Evolutionary conservation across 257 asterid genomes (phyloP), one percentile per base, ranked within the genome.

Genomic region (Solanum phureja): DNA sequence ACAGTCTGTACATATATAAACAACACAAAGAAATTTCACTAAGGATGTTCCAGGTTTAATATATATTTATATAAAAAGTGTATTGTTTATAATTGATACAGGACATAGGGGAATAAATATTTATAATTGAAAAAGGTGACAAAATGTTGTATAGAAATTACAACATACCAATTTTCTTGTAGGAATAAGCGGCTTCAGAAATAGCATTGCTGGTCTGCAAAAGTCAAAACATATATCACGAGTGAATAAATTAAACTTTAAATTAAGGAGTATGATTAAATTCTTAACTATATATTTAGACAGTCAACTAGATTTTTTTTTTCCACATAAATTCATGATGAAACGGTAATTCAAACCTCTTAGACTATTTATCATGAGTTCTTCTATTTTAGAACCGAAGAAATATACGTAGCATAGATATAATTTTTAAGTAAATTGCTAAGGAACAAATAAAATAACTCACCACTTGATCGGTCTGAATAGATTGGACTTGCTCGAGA

Each of bases 401-500:
- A 73, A 73, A 9, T 33, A 52, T 73, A 73, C 1, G 16, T 8
- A 24, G 19, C 7, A 14, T 79, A 7, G 33, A 79, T 42, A 13
- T 0, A 18, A 16, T 0, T 14, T 52, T 52, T 16, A 5, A 14
- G 23, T 52, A 52, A 52, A 52, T 42, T 42, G 8, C 23, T 52
- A 52, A 52, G 23, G 9, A 52, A 52, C 49, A 42, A 42, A 35
- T 29, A 33, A 62, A 85, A 72, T 40, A 72, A 31, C 56, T 85
- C 79, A 93, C 96, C 92, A 37, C 60, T 77, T 90, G 91, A 88
- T 87, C 69, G 49, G 92, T 79, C 73, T 91, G 94, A 89, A 87
- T 79, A 44, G 98, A 91, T 83, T 94, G 93, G 85, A 89, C 93
- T 68, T 93, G 92, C 66, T 93, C 85, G 73, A 94, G 71, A 71